phyloP scores from a whole-genome alignment of 768 basidiomycete genomes.

The Tylopilus felleus region DNA sequence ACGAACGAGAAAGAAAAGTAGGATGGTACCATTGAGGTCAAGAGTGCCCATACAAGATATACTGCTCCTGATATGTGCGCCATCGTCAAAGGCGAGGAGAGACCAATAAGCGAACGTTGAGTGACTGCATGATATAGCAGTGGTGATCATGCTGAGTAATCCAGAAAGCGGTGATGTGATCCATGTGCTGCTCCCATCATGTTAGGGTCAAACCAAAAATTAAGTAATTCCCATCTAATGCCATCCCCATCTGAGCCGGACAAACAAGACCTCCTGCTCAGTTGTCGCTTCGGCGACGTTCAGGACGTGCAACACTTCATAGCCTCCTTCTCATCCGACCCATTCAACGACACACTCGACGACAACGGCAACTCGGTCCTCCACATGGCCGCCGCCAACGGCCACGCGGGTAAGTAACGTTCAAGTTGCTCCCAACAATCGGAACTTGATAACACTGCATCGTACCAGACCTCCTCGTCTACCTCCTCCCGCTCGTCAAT shows the following conservation, averaged over 20 bases:
- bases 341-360: slow-evolving; percentile 56
- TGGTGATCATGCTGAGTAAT: neutral
- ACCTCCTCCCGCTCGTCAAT: slow-evolving; percentile 60
- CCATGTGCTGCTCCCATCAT: neutral
- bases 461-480: slow-evolving; percentile 71
- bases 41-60: slow-evolving; percentile 60
- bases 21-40: slow-evolving; percentile 45
- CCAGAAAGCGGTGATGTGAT: neutral
- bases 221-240: neutral
- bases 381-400: slow-evolving; percentile 89
- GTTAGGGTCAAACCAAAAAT: no score
- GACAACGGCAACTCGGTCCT: slow-evolving; percentile 75
- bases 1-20: neutral
- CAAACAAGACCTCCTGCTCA: slow-evolving; percentile 70
- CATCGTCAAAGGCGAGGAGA: neutral
- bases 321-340: slow-evolving; percentile 48
- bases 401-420: slow-evolving; percentile 67
- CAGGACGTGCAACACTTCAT: slow-evolving; percentile 72
- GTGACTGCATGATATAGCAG: neutral
- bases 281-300: slow-evolving; percentile 86
- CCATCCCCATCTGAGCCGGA: slow-evolving; percentile 45
- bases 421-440: neutral
- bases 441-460: neutral
- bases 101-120: neutral
- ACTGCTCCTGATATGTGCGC: slow-evolving; percentile 56